Evolutionary conservation across 495 filamentous ascomycete genomes (phyloP), one percentile per base, ranked within the genome.

Genomic region (Penicillium verhagenii): DNA sequence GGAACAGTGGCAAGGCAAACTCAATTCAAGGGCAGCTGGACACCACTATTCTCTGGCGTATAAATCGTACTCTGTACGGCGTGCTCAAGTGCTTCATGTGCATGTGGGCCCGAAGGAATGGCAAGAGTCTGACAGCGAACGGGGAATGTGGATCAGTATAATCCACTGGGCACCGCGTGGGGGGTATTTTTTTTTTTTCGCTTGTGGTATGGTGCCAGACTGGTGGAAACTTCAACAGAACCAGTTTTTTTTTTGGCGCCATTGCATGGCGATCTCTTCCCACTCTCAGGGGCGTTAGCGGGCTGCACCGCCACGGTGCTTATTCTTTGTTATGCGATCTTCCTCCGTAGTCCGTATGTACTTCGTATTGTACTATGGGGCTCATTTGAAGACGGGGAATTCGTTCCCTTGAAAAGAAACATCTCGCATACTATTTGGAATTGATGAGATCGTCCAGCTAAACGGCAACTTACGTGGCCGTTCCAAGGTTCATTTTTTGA

Each of bases 181-280:
- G 33, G n/a, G n/a, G n/a, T n/a, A n/a, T n/a, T n/a, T 35, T 35
- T 35, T n/a, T 35, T n/a, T 35, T 14, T 14, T 13, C 13, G 33
- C 33, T 35, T 42, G 16, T 14, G 16, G 4, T 10, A 18, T 24
- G 42, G 42, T 45, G 42, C 42, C 26, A 14, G 23, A 4, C 26
- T 33, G 25, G 53, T 49, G 45, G 52, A 33, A 55, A 55, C 53
- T 49, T 43, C 52, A 43, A 55, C 53, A 48, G 53, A 49, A 54
- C 53, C 45, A 43, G 46, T 19, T 25, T 54, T 46, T 47, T 14
- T n/a, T n/a, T n/a, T n/a, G n/a, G n/a, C n/a, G n/a, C 21, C 26
- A 18, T 43, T 24, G 19, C 40, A 39, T 45, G 52, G 23, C 52
- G 52, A 54, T 54, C 52, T 39, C 11, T 54, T 44, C n/a, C 43